phyloP scores from a whole-genome alignment of 2,329 filamentous ascomycete species.

The Arthroderma sp. region DNA sequence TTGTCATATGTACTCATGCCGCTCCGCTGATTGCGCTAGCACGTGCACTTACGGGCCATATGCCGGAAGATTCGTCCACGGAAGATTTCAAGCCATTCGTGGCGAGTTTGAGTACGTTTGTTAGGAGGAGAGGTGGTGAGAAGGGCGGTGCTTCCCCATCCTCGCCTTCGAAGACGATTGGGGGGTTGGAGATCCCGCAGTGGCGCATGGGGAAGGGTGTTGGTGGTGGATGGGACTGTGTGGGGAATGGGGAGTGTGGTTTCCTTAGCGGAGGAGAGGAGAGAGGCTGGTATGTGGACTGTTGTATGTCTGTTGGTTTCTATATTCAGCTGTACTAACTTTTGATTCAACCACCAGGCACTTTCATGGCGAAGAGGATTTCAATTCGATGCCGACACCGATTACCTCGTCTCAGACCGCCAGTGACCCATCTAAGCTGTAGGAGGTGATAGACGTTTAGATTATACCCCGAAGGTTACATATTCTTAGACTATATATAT shows the following conservation, averaged over 20 bases:
- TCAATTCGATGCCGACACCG: slow-evolving; percentile 18
- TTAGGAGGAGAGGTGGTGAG: slow-evolving; percentile 23
- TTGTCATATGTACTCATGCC: slow-evolving; percentile 80
- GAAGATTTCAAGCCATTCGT: slow-evolving; percentile 82
- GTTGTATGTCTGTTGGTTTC: slow-evolving; percentile 14
- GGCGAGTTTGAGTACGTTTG: slow-evolving; percentile 62
- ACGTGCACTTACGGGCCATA: slow-evolving; percentile 61
- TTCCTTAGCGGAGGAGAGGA: slow-evolving; percentile 72
- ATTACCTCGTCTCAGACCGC: no score
- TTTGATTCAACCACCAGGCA: slow-evolving; percentile 25
- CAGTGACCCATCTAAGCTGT: no score
- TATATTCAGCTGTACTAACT: not conserved
- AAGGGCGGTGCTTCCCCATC: slow-evolving; percentile 7
- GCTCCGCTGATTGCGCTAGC: slow-evolving; percentile 80
- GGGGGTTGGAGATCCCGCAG: slow-evolving; percentile 17
- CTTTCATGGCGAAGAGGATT: slow-evolving; percentile 35
- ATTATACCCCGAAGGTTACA: no score
- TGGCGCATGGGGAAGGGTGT: slow-evolving; percentile 52
- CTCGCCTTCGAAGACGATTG: slow-evolving; percentile 2
- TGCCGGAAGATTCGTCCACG: slow-evolving; percentile 56
- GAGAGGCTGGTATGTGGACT: slow-evolving; percentile 60
- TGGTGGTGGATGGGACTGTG: slow-evolving; percentile 66
- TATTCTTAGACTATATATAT: no score
- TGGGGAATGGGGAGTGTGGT: slow-evolving; percentile 68
- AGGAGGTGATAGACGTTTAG: no score